Base-by-base conservation (phyloP, 73 alveolate genomes). In the Diophrys sp. region DNA sequence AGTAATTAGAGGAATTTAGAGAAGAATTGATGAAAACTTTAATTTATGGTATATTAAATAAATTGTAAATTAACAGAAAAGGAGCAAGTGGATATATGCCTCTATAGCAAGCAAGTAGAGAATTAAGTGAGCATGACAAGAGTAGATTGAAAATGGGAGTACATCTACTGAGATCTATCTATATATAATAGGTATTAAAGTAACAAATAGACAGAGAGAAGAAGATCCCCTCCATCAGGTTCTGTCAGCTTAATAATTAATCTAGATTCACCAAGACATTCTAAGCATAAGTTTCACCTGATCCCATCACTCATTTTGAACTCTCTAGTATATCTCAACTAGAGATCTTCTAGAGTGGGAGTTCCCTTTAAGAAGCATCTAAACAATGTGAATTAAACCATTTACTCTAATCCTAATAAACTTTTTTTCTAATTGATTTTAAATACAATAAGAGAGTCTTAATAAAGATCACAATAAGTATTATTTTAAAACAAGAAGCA, bases 261-360 rank as follows among this genome's bases (percentile, higher is more conserved):
- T 11, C n/a, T 44, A 18, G 62, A 11, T 44, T 44, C 18, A 18
- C 62, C n/a, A 44, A 44, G 18, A 11, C 18, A 18, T 44, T 44
- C 18, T 44, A 44, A 44, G 18, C 5, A 5, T 44, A 44, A 44
- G 5, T 44, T 44, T 11, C 5, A 11, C 62, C 62, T 44, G 62
- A 44, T 11, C 62, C 72, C 72, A 62, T 62, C n/a, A 2, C 72
- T 2, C 29, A 2, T 14, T 2, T 11, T 23, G 72, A 62, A 2
- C 29, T 62, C 2, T 62, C 26, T 25, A 62, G n/a, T 2, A 14
- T 62, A 14, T 2, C 72, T 2, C 26, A 29, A 62, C 5, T 23
- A n/a, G 72, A 62, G 72, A 62, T 62, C 2, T 62, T 62, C 72
- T 11, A 62, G 72, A 14, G 31, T 14, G 72, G n/a, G 5, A 62